Conservation (phyloP, 2,329 filamentous ascomycete species). For the Xylariaceae sp. region DNA sequence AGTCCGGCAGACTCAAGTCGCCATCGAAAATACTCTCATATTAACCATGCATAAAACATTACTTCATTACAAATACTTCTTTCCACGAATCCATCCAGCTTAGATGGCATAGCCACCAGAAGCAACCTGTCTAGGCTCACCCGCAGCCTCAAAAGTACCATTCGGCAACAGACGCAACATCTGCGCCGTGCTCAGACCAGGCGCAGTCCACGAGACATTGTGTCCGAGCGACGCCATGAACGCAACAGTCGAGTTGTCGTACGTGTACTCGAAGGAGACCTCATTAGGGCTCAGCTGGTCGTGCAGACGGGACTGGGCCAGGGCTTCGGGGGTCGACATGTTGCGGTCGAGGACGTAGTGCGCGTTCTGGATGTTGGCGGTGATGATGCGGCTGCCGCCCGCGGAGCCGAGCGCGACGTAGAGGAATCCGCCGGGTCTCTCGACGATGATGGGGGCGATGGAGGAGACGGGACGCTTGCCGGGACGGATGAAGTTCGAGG, state of each 20-base stretch:
- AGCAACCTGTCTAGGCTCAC: slow-evolving; percentile 73
- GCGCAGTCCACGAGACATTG: slow-evolving; percentile 67
- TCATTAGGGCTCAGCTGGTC: slow-evolving; percentile 73
- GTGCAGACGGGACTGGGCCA: slow-evolving; percentile 67
- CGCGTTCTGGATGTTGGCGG: slow-evolving; percentile 70
- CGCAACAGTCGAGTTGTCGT: slow-evolving; percentile 62
- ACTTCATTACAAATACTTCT: neutral
- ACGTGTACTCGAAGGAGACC: slow-evolving; percentile 65
- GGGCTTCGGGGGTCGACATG: slow-evolving; percentile 56
- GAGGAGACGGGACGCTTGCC: slow-evolving; percentile 75
- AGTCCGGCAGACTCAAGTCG: too few relatives aligned
- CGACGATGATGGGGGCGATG: slow-evolving; percentile 72
- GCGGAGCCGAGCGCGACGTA: slow-evolving; percentile 72
- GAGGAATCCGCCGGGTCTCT: slow-evolving; percentile 60
- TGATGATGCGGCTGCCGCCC: slow-evolving; percentile 81
- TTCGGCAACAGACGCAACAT: slow-evolving; percentile 60
- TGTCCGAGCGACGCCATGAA: slow-evolving; percentile 63
- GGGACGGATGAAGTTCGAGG: slow-evolving; percentile 68
- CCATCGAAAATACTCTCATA: too few relatives aligned
- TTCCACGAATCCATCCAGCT: slow-evolving; percentile 1
- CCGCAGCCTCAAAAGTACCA: slow-evolving; percentile 69
- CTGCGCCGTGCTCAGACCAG: slow-evolving; percentile 66
- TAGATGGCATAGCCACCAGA: slow-evolving; percentile 60
- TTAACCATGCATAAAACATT: neutral
- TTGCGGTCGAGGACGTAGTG: slow-evolving; percentile 66